Evolutionary conservation across 2,329 filamentous ascomycete genomes (phyloP).

Genomic region (Scleromitrula shiraiana): DNA sequence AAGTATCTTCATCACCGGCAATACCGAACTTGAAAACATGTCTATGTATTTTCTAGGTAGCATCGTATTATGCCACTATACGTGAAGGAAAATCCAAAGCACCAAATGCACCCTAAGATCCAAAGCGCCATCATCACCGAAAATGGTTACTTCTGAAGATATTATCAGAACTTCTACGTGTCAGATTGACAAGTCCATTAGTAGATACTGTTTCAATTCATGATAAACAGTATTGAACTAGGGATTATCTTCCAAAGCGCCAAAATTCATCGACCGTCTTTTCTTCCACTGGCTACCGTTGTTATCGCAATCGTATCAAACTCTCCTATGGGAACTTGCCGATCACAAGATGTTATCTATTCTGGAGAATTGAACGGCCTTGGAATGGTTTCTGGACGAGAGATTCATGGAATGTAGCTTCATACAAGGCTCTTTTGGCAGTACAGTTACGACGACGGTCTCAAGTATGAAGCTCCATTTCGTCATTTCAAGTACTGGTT

Average conservation of each 20-base stretch:
- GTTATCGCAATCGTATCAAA: conserved; percentile 2
- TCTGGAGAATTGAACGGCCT: neutral
- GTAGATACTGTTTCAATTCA: neutral
- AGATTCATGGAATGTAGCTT: neutral
- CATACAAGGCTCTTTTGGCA: conserved; percentile 2
- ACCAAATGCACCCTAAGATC: neutral
- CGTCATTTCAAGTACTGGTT: neutral
- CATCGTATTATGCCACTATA: neutral
- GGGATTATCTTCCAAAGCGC: neutral
- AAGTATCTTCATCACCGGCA: too few species aligned
- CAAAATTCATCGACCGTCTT: neutral
- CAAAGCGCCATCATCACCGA: neutral
- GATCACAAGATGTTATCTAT: conserved; percentile 6
- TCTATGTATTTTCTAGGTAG: neutral
- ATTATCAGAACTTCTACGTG: neutral
- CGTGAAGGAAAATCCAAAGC: neutral
- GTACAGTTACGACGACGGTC: neutral
- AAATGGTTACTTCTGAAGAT: neutral
- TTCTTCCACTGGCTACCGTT: neutral
- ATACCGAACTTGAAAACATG: too few species aligned
- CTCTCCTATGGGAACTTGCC: neutral
- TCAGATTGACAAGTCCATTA: neutral
- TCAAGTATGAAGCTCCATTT: neutral
- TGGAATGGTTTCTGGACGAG: neutral
- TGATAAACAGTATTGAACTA: neutral